Percentiles rank a stretch among this genome's conserved stretches.
Conservation (phyloP, 2,329 filamentous ascomycete species). For the Lachnellula occidentalis region DNA sequence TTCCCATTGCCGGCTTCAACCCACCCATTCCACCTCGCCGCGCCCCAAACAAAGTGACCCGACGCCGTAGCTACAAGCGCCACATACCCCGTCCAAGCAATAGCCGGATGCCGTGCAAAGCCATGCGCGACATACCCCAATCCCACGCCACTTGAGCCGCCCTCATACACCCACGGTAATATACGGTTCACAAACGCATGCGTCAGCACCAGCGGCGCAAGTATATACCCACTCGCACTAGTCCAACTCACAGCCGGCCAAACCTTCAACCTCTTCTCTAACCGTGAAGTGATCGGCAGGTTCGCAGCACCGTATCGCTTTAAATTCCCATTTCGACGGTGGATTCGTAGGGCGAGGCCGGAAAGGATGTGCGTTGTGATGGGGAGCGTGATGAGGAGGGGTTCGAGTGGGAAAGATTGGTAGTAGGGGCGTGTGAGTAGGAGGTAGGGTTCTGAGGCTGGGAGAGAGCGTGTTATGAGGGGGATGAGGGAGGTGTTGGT, state of each 20-base stretch:
- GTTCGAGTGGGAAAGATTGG: slow-evolving; percentile 76
- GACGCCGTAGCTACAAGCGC: slow-evolving; percentile 62
- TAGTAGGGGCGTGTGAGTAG: slow-evolving; percentile 90
- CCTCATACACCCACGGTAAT: slow-evolving; percentile 70
- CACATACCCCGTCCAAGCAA: slow-evolving; percentile 65
- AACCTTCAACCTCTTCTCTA: slow-evolving; percentile 30
- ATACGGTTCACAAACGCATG: slow-evolving; percentile 74
- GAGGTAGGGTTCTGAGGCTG: slow-evolving; percentile 75
- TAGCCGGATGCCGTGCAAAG: slow-evolving; percentile 63
- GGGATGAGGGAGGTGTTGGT: slow-evolving; percentile 79
- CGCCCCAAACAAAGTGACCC: slow-evolving; percentile 79
- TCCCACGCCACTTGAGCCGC: slow-evolving; percentile 80
- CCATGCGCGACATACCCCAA: slow-evolving; percentile 81
- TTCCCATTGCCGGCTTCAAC: slow-evolving; percentile 52
- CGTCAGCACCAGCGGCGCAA: slow-evolving; percentile 59
- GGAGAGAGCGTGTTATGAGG: slow-evolving; percentile 64
- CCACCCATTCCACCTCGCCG: slow-evolving; percentile 72
- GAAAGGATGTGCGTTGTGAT: slow-evolving; percentile 70
- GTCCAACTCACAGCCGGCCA: slow-evolving; percentile 65
- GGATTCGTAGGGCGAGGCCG: slow-evolving; percentile 69
- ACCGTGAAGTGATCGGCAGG: slow-evolving; percentile 39
- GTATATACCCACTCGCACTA: slow-evolving; percentile 65
- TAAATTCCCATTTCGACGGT: slow-evolving; percentile 67
- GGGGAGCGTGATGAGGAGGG: slow-evolving; percentile 71
- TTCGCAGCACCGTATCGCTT: slow-evolving; percentile 69